Base-by-base conservation (phyloP, 1,284 basidiomycete species). In the Peniophora sp. region DNA sequence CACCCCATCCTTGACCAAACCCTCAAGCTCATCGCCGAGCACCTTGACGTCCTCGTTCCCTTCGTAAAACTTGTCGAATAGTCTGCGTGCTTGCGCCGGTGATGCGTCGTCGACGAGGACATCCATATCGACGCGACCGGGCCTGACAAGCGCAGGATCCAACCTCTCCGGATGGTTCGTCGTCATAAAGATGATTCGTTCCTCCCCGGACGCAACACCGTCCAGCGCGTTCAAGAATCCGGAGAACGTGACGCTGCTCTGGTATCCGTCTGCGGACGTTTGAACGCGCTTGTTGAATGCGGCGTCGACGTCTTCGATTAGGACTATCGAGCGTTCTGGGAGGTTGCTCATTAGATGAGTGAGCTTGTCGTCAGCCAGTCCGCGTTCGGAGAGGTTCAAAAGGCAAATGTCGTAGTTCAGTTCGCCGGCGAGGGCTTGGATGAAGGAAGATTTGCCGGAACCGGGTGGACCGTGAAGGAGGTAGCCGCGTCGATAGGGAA, bases 231-330 rank as follows among this genome's bases (percentile, higher is more conserved):
- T 99, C 24, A 99, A 74, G 62, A 99, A 87, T 23, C 97, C 97
- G 3, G 95, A 98, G 68, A 99, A 99, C 1, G 97, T 99, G 22
- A 99, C 88, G 17, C 88, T 89, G 0, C 90, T 94, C 69, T 96
- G 91, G 65, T 92, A 95, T 88, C 93, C 94, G 60, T 97, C 92
- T 61, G 91, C 92, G 52, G 79, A 82, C 1, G 87, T 91, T 66
- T 91, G 92, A 3, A 91, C 85, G 22, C 94, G 85, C 57, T 90
- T 88, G 59, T 91, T 90, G 68, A 99, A 99, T 0, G 95, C 97
- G n/a, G 95, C 94, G 64, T 99, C 97, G 8, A 99, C 83, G 59
- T 99, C 97, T 66, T 99, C 97, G 41, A 99, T 89, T 22, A 99
- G 78, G 37, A 99, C 76, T 59, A 99, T 87, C 59, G 88, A 91